These are phyloP conservation scores for Endocalyx cinctus DNA, from an alignment of 2,329 filamentous ascomycete species.

Conservation along the genomic window DNA sequence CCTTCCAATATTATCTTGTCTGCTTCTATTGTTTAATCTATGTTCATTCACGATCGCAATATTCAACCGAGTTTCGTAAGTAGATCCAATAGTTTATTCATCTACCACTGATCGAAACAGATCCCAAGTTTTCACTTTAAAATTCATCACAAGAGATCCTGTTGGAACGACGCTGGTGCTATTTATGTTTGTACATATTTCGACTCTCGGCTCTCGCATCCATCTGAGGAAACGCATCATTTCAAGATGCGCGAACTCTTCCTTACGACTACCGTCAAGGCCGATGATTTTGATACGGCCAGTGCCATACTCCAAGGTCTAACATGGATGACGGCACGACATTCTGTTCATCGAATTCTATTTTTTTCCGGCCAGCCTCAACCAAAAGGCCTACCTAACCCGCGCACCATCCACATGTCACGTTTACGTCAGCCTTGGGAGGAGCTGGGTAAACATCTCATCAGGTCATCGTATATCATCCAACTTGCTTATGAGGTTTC, in stretches of 20 bases:
- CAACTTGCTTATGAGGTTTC: constrained; percentile 51
- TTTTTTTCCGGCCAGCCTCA: constrained; percentile 47
- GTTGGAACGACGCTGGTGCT: too few species aligned
- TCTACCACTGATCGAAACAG: too few species aligned
- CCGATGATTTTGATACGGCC: constrained; percentile 43
- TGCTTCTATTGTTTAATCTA: too few species aligned
- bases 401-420: constrained; percentile 14
- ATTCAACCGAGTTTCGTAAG: too few species aligned
- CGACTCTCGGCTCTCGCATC: too few species aligned
- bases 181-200: too few species aligned
- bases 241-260: constrained; percentile 56
- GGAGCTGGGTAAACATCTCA: constrained; percentile 50
- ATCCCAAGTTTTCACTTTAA: too few species aligned
- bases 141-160: too few species aligned
- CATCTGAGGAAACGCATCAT: too few species aligned
- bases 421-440: constrained; percentile 37
- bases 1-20: too few species aligned
- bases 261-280: constrained; percentile 48
- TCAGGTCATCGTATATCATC: constrained; percentile 53
- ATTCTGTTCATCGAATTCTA: constrained; percentile 45
- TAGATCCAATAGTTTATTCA: too few species aligned
- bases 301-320: constrained; percentile 53
- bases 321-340: constrained; percentile 51
- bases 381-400: constrained; percentile 41
- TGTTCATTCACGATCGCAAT: too few species aligned